Evolutionary conservation across 1,284 basidiomycete genomes (phyloP), one percentile per base, ranked within the genome.

Genomic region (Farysia itapuensis): DNA sequence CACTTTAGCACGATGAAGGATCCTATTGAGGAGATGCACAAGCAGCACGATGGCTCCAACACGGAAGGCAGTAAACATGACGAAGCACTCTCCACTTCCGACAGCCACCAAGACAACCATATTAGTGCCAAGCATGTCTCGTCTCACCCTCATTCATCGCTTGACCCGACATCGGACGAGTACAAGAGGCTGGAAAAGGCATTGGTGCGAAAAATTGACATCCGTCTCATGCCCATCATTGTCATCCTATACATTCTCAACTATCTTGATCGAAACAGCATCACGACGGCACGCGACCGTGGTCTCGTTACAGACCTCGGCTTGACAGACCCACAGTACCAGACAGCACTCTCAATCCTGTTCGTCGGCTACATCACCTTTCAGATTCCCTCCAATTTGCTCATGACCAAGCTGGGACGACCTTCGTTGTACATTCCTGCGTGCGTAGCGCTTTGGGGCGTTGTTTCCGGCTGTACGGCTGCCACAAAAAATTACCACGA

Each of bases 351-450:
- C 23, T 84, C 84, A 18, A 84, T 89, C 51, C 82, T 90, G 29
- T 89, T 87, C 67, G 82, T 88, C 35, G 87, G 86, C 20, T 89
- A 90, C 67, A 84, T 87, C 56, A 75, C 87, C 42, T 87, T 88
- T 84, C 88, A 90, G 74, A 82, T 87, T 39, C 86, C 86, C 14
- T 87, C 72, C 25, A 77, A 76, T 46, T 53, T 74, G 58, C 28
- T 78, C 37, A 61, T 77, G 56, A 58, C 71, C 26, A 69, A 64
- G 31, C 56, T 74, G 25, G 64, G 63, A 18, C 35, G 60, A n/a
- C 74, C 74, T 3, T 64, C 70, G 12, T 32, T 70, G 19, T 77
- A 70, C 63, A 72, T 77, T 26, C 39, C 45, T 30, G 41, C 45
- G 18, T 64, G 48, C 25, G 46, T 61, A 12, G 47, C 47, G 22